Conservation (phyloP, 495 filamentous ascomycete species). For the Tetracladium setigerum region DNA sequence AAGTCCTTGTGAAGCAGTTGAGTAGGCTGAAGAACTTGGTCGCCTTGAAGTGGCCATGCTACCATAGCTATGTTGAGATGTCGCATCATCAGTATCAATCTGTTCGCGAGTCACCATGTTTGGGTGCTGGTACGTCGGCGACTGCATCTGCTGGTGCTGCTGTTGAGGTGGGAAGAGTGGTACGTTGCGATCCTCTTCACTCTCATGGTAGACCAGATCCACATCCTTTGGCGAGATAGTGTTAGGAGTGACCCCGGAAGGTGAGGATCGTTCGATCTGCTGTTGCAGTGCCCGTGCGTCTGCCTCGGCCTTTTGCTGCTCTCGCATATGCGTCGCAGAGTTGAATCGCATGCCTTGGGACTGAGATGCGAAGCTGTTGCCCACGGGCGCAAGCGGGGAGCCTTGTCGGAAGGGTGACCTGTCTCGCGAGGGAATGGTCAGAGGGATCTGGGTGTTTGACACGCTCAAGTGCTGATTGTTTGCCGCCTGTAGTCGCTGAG, state of each 20-base stretch:
- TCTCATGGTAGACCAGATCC: slow-evolving; percentile 72
- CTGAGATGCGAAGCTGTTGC: slow-evolving; percentile 34
- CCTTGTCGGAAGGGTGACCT: slow-evolving; percentile 76
- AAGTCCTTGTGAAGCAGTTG: slow-evolving; percentile 24
- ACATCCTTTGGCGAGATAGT: slow-evolving; percentile 98
- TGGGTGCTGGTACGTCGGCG: slow-evolving; percentile 10
- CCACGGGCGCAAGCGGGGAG: slow-evolving; percentile 55
- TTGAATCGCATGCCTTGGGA: slow-evolving; percentile 37
- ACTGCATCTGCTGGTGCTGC: slow-evolving; percentile 15
- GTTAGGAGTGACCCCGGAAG: slow-evolving; percentile 51
- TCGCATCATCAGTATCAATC: slow-evolving; percentile 17
- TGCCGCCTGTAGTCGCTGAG: slow-evolving; percentile 67
- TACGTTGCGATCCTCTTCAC: slow-evolving; percentile 57
- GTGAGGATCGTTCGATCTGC: slow-evolving; percentile 36
- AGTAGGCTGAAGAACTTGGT: slow-evolving; percentile 31
- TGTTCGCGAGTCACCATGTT: slow-evolving; percentile 7
- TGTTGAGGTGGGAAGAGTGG: slow-evolving; percentile 57
- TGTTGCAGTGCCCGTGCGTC: slow-evolving; percentile 46
- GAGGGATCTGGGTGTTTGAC: slow-evolving; percentile 35
- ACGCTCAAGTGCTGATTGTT: slow-evolving; percentile 65
- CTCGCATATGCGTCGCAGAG: slow-evolving; percentile 50
- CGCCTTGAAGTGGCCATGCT: slow-evolving; percentile 37
- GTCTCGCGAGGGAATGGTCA: slow-evolving; percentile 48
- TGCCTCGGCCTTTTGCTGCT: slow-evolving; percentile 51
- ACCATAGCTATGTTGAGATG: slow-evolving; percentile 30